phyloP scores from a whole-genome alignment of 768 basidiomycete genomes.

The Termitomyces sp. region DNA sequence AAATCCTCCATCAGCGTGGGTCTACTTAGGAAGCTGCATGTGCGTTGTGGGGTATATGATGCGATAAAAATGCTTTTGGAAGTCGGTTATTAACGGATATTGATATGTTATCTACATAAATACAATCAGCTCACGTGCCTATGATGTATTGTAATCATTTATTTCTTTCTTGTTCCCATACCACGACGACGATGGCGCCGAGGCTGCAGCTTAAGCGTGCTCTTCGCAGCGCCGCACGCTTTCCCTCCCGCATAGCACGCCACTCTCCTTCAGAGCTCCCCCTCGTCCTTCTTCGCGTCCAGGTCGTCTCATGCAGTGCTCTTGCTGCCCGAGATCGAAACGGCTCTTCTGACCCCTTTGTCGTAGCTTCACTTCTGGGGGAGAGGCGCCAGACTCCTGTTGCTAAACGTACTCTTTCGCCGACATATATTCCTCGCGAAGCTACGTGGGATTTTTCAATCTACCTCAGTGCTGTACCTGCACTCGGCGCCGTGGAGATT shows the following conservation, averaged over 20 bases:
- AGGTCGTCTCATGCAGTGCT: conserved; percentile 58
- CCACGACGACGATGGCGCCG: neutral
- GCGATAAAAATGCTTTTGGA: too few relatives aligned
- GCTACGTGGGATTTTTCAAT: conserved; percentile 90
- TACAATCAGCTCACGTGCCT: too few relatives aligned
- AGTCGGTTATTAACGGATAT: too few relatives aligned
- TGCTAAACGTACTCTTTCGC: conserved; percentile 65
- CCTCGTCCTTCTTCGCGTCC: conserved; percentile 59
- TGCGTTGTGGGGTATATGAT: too few relatives aligned
- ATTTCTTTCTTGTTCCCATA: too few relatives aligned
- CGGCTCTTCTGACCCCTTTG: conserved; percentile 76
- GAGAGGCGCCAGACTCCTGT: conserved; percentile 69
- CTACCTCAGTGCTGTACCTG: conserved; percentile 38
- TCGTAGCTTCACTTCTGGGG: conserved; percentile 48
- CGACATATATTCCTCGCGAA: conserved; percentile 56
- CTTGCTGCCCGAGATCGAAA: conserved; percentile 61
- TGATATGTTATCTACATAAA: too few relatives aligned
- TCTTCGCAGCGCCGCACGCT: neutral
- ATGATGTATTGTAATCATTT: too few relatives aligned
- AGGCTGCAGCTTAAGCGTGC: neutral
- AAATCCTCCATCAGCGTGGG: too few relatives aligned
- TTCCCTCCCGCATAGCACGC: neutral
- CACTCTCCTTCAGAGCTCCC: conserved; percentile 25
- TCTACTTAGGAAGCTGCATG: too few relatives aligned
- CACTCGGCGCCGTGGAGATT: conserved; percentile 71